Conservation (phyloP, 1,139 yeast species). For the Hanseniaspora sp. region DNA sequence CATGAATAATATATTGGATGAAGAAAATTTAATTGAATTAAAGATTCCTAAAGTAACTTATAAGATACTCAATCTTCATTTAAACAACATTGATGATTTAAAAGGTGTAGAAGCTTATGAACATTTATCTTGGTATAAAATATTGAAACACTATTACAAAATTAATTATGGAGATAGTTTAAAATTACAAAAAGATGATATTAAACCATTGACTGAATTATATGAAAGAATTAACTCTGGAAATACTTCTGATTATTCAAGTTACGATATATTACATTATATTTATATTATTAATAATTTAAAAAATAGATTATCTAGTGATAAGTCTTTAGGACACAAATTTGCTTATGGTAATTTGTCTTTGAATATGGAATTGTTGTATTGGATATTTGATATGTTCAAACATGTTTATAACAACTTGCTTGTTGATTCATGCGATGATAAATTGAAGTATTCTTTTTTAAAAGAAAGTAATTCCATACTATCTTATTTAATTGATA, state of each 20-base stretch:
- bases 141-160: conserved; percentile 6
- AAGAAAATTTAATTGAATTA: neutral
- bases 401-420: neutral
- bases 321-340: conserved; percentile 3
- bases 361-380: conserved; percentile 11
- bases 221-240: neutral
- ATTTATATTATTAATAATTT: conserved; percentile 1
- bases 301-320: conserved; percentile 3
- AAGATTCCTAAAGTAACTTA: conserved; percentile 6
- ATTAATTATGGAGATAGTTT: conserved; percentile 8
- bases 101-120: neutral
- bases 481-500: neutral
- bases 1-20: neutral
- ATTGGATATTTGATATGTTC: conserved; percentile 10
- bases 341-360: conserved; percentile 6
- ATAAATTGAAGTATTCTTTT: conserved; percentile 2
- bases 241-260: neutral
- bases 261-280: neutral
- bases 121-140: conserved; percentile 3
- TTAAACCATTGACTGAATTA: neutral
- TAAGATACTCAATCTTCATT: conserved; percentile 2
- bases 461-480: conserved; percentile 10
- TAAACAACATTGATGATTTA: neutral
- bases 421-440: neutral
- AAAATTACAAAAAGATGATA: conserved; percentile 1